These are phyloP conservation scores for Puccinia hordei DNA, from an alignment of 1,284 basidiomycete genomes.

Conservation along the genomic window DNA sequence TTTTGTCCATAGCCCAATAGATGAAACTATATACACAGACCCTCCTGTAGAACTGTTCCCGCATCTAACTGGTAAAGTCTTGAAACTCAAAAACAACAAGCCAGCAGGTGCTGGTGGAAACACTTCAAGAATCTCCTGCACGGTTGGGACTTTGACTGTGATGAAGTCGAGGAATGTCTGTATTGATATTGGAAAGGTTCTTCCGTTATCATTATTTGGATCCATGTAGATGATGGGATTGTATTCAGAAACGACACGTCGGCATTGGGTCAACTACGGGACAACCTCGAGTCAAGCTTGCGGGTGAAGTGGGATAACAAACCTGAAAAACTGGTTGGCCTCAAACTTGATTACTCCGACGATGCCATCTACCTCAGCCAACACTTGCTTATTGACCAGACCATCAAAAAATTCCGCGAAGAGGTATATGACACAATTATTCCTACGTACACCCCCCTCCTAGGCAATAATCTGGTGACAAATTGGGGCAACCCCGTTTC, in stretches of 20 bases:
- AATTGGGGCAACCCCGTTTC: background rate
- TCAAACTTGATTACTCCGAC: background rate
- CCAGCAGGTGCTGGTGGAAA: constrained; percentile 11
- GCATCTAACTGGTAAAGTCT: background rate
- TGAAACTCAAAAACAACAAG: constrained; percentile 7
- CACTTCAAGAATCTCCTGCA: background rate
- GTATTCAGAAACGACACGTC: background rate
- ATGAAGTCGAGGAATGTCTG: background rate
- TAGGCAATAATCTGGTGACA: background rate
- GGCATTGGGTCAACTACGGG: background rate
- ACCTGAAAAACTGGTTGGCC: background rate
- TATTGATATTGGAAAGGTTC: background rate
- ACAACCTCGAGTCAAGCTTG: background rate
- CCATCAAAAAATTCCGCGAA: background rate
- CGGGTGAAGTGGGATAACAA: background rate
- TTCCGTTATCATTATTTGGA: background rate
- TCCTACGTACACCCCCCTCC: too few relatives aligned
- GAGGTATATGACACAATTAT: background rate
- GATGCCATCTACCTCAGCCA: background rate
- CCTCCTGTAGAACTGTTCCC: background rate
- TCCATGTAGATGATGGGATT: constrained; percentile 9
- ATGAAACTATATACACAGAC: background rate
- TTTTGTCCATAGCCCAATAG: background rate
- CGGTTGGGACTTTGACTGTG: background rate
- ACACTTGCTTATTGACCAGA: background rate